phyloP scores from a whole-genome alignment of 1,139 yeast species.

The Schizosaccharomyces versatilis region DNA sequence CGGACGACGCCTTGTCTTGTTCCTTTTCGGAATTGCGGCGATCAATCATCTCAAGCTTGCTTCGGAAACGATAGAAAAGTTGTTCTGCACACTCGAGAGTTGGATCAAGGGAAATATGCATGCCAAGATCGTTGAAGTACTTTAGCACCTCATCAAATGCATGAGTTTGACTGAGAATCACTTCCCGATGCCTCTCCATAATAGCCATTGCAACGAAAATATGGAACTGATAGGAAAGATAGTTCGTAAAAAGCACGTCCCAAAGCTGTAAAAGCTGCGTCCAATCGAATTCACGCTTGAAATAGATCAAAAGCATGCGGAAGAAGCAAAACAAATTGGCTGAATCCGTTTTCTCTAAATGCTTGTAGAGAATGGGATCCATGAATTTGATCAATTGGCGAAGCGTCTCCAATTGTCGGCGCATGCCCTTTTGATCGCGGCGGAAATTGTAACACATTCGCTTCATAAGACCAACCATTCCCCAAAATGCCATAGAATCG shows the following conservation, averaged over 20 bases:
- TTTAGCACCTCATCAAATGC: slow-evolving; percentile 80
- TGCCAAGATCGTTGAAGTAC: slow-evolving; percentile 75
- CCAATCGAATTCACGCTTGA: slow-evolving; percentile 73
- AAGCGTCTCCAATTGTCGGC: slow-evolving; percentile 60
- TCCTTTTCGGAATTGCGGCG: background rate
- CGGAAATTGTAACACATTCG: slow-evolving; percentile 87
- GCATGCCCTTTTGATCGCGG: slow-evolving; percentile 82
- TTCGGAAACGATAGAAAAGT: slow-evolving; percentile 53
- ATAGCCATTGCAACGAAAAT: slow-evolving; percentile 71
- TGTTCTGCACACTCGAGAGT: slow-evolving; percentile 61
- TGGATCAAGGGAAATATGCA: slow-evolving; percentile 51
- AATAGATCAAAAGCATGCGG: slow-evolving; percentile 88
- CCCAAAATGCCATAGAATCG: slow-evolving; percentile 70
- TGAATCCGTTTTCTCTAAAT: slow-evolving; percentile 69
- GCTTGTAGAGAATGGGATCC: slow-evolving; percentile 66
- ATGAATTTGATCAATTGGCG: slow-evolving; percentile 69
- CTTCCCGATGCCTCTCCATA: slow-evolving; percentile 62
- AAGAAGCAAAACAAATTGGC: slow-evolving; percentile 81
- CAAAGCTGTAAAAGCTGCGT: slow-evolving; percentile 57
- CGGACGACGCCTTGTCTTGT: background rate
- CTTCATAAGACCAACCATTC: slow-evolving; percentile 72
- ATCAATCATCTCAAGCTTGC: slow-evolving; percentile 59
- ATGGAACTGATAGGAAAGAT: slow-evolving; percentile 64
- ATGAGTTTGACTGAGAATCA: slow-evolving; percentile 47
- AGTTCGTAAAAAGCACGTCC: slow-evolving; percentile 91